These are phyloP conservation scores for Aureobasidium sp. DNA, from an alignment of 2,329 filamentous ascomycete genomes.

Conservation along the genomic window DNA sequence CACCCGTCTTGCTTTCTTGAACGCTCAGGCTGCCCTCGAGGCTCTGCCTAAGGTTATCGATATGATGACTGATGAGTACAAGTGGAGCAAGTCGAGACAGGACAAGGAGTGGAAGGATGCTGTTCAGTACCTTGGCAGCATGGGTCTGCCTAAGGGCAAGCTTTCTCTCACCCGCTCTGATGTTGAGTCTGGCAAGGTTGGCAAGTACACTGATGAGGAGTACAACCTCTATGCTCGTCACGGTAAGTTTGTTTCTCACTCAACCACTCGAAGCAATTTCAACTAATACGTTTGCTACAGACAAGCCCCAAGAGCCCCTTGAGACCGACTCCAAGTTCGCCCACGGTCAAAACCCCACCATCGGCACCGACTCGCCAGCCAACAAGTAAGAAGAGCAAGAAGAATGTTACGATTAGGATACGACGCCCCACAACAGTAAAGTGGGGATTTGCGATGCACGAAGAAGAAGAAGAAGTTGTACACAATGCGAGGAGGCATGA, in stretches of 20 bases:
- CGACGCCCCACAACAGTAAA: background rate
- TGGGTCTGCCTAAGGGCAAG: constrained; percentile 53
- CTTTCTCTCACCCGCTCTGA: constrained; percentile 47
- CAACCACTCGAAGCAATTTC: background rate
- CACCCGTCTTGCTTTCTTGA: constrained; percentile 80
- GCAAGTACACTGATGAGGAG: constrained; percentile 40
- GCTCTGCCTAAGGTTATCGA: constrained; percentile 79
- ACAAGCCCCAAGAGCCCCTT: constrained; percentile 46
- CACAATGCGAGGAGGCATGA: background rate
- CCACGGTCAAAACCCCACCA: constrained; percentile 34
- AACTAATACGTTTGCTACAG: constrained; percentile 22
- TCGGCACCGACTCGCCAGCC: constrained; percentile 34
- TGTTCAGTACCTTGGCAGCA: constrained; percentile 49
- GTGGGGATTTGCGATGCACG: background rate
- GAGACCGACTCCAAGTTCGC: constrained; percentile 40
- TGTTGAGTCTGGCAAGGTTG: constrained; percentile 47
- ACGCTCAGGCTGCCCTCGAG: constrained; percentile 83
- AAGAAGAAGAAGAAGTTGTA: background rate
- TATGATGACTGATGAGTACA: constrained; percentile 75
- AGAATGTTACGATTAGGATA: background rate
- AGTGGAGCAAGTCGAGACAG: constrained; percentile 65
- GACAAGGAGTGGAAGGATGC: constrained; percentile 73
- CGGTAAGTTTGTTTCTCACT: constrained; percentile 33
- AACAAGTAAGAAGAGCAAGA: constrained; percentile 28
- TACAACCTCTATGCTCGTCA: constrained; percentile 41